Evolutionary conservation across 179 eudicot genomes (phyloP), one percentile per base, ranked within the genome.

Genomic region (Dionaea muscipula): DNA sequence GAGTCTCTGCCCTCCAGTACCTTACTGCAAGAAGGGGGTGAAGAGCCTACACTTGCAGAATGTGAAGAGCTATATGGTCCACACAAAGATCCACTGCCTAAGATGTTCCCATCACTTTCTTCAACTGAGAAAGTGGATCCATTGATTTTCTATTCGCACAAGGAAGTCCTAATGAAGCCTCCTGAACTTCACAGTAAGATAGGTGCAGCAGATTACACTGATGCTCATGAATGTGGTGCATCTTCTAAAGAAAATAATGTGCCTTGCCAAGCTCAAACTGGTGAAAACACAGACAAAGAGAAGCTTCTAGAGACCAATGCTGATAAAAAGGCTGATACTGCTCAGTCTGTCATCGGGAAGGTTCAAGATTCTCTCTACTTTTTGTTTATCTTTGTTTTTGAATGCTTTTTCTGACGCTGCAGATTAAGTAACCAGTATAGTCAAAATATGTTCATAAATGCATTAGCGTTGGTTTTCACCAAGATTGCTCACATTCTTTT

Each of bases 1-100:
- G 22, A 25, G 40, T 47, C 47, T 63, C 47, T 59, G 68, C 60
- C 72, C 67, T 72, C 53, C 51, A 72, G 58, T 57, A 39, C 66
- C 59, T 20, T 51, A 47, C 38, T 61, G 17, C 75, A 68, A 62
- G 78, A 62, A 40, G 77, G 63, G 45, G 81, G 59, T 51, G 82
- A 73, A 45, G 87, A 80, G 62, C 78, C 67, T 38, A 75, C 86
- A 52, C 47, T 75, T 51, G 79, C 73, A 57, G 88, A 87, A 56
- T 91, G 86, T 67, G 95, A 87, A 74, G 91, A 78, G 48, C 59
- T 87, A 56, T 91, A 91, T 74, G 98, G 96, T 59, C 95, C 94
- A 1, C 86, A 84, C 23, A 82, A 74, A 77, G 94, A 78, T 70
- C 81, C 75, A 39, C 59, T 75, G 26, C 48, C 67, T 26, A 46